A percentile compares a stretch with the other conserved stretches of the same genome.
These are phyloP conservation scores for Blastobotrys buckinghamii DNA, from an alignment of 1,139 yeast genomes.

Conservation along the genomic window DNA sequence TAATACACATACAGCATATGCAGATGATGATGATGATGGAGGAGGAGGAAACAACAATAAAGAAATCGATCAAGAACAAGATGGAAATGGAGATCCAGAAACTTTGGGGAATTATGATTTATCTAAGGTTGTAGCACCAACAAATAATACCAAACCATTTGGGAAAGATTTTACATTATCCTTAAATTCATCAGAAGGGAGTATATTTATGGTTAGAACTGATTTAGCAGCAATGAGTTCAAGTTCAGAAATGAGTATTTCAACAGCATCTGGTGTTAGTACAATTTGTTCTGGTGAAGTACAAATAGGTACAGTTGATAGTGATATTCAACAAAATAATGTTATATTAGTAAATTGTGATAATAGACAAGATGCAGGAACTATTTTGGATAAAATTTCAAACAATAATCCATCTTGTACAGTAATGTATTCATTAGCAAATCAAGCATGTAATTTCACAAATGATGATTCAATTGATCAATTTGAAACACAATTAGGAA, in stretches of 20 bases:
- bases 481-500: constrained; percentile 27
- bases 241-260: constrained; percentile 13
- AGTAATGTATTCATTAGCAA: constrained; percentile 25
- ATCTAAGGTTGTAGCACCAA: constrained; percentile 18
- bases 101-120: constrained; percentile 16
- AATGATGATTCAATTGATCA: constrained; percentile 15
- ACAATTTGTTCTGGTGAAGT: constrained; percentile 26
- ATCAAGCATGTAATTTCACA: constrained; percentile 26
- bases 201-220: constrained; percentile 17
- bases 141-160: constrained; percentile 18
- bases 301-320: constrained; percentile 11
- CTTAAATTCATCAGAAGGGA: constrained; percentile 12
- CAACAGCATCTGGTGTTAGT: constrained; percentile 18
- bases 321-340: constrained; percentile 10
- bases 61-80: not conserved
- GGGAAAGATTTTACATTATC: constrained; percentile 16
- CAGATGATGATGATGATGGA: not conserved
- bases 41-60: not conserved
- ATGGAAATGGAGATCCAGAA: constrained; percentile 12
- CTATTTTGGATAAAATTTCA: constrained; percentile 22
- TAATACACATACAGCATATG: not conserved
- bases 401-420: constrained; percentile 29
- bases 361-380: constrained; percentile 21
- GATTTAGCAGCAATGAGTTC: constrained; percentile 24
- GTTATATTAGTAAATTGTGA: constrained; percentile 32